These are phyloP conservation scores for Aureobasidium sp. DNA, from an alignment of 2,329 filamentous ascomycete species.

Conservation along the genomic window DNA sequence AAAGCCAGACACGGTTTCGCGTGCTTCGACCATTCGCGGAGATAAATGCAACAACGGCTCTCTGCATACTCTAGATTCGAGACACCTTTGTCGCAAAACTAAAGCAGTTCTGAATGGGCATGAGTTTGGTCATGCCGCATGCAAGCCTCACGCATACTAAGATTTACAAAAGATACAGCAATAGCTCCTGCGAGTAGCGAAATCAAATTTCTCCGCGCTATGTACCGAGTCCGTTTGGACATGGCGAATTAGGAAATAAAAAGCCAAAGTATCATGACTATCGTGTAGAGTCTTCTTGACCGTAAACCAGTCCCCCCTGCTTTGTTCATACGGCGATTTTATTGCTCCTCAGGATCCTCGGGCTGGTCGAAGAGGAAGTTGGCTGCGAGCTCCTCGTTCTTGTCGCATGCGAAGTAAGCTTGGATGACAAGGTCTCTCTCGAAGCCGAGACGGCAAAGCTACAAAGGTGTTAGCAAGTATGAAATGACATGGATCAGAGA, in stretches of 20 bases:
- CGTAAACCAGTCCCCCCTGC: neutral
- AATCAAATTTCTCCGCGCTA: conserved; percentile 11
- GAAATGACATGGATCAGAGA: neutral
- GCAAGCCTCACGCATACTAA: neutral
- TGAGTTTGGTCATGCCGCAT: neutral
- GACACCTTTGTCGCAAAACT: neutral
- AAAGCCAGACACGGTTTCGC: neutral
- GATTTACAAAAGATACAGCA: neutral
- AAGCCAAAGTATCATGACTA: conserved; percentile 4
- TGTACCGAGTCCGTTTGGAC: conserved; percentile 11
- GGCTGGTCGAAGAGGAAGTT: conserved; percentile 98
- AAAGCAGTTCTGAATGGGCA: no score
- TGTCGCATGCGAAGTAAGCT: conserved; percentile 98
- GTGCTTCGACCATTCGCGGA: conserved; percentile 1
- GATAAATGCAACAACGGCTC: conserved; percentile 12
- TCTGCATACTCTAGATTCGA: neutral
- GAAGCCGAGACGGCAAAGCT: conserved; percentile 91
- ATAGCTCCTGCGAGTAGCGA: neutral
- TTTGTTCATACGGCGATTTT: neutral
- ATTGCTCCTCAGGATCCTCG: conserved; percentile 53
- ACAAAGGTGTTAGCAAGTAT: conserved; percentile 15
- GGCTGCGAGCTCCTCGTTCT: conserved; percentile 96
- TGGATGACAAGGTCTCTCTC: conserved; percentile 90
- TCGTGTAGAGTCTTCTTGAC: conserved; percentile 1
- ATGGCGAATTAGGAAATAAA: neutral